Conservation (phyloP, 257 asterid genomes). For the Nicotiana knightiana region DNA sequence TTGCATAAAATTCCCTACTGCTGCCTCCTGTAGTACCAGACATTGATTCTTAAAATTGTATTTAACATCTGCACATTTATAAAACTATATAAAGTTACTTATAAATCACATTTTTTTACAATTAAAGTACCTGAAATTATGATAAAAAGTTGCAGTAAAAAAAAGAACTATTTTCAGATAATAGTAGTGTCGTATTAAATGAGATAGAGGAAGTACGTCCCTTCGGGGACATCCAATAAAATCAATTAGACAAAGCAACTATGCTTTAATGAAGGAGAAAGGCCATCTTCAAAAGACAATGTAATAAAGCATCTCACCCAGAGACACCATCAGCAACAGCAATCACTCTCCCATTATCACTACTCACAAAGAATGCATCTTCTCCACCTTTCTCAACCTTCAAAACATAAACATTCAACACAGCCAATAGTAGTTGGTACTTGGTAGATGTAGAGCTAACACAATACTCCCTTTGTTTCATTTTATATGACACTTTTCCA, state of each 20-base stretch:
- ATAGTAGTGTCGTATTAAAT: too few species aligned
- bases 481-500: background rate
- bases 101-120: background rate
- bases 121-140: too few species aligned
- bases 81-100: background rate
- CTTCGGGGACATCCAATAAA: too few species aligned
- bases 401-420: background rate
- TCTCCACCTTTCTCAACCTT: conserved; percentile 91
- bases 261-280: background rate
- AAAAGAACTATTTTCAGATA: too few species aligned
- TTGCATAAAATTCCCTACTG: background rate
- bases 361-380: conserved; percentile 77
- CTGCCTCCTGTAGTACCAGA: background rate
- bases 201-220: too few species aligned
- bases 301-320: conserved; percentile 39
- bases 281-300: background rate
- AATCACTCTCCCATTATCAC: conserved; percentile 61
- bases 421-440: background rate
- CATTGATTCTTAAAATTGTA: background rate
- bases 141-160: too few species aligned
- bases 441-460: background rate
- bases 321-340: conserved; percentile 97
- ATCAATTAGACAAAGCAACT: background rate
- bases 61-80: background rate
- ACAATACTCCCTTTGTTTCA: background rate